Percentiles rank a stretch among this genome's conserved stretches.
Conservation (phyloP, 345 rosid genomes). For the Arabis hirsuta region DNA sequence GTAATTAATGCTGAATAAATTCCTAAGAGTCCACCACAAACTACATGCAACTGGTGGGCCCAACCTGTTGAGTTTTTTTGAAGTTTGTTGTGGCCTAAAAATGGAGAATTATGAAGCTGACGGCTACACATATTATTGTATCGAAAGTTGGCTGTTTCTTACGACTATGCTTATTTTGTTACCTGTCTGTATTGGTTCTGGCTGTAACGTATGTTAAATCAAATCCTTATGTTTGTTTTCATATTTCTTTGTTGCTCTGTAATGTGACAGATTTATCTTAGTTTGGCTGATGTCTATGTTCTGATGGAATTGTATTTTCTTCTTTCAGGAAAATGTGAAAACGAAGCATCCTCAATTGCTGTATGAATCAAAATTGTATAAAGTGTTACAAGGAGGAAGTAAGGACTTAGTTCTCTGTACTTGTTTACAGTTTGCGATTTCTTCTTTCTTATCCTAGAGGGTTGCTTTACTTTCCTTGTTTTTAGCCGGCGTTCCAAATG, state of each 20-base stretch:
- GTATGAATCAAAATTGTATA: conserved; percentile 87
- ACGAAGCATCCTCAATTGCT: conserved; percentile 96
- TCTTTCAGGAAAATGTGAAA: conserved; percentile 81
- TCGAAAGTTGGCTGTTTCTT: conserved; percentile 23
- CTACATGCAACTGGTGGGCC: conserved; percentile 45
- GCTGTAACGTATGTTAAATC: conserved; percentile 20
- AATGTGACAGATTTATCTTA: conserved; percentile 12
- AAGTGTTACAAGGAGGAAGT: conserved; percentile 98
- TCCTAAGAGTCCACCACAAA: conserved; percentile 42
- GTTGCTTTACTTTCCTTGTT: conserved; percentile 33
- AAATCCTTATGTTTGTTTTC: conserved; percentile 17
- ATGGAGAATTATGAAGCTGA: conserved; percentile 31
- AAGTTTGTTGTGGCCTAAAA: conserved; percentile 37
- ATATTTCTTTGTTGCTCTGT: conserved; percentile 4
- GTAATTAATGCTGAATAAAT: conserved; percentile 29
- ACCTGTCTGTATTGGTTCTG: conserved; percentile 30
- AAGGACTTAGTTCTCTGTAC: conserved; percentile 37
- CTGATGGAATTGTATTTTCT: conserved; percentile 26
- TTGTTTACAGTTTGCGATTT: conserved; percentile 23
- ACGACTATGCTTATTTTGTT: conserved; percentile 1
- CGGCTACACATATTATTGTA: conserved; percentile 35
- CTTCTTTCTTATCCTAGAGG: conserved; percentile 33
- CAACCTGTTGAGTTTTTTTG: conserved; percentile 26
- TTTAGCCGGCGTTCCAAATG: conserved; percentile 82
- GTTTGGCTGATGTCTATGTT: conserved; percentile 2